phyloP scores from a whole-genome alignment of 2,329 filamentous ascomycete genomes.

The Macrophomina pseudophaseolina region DNA sequence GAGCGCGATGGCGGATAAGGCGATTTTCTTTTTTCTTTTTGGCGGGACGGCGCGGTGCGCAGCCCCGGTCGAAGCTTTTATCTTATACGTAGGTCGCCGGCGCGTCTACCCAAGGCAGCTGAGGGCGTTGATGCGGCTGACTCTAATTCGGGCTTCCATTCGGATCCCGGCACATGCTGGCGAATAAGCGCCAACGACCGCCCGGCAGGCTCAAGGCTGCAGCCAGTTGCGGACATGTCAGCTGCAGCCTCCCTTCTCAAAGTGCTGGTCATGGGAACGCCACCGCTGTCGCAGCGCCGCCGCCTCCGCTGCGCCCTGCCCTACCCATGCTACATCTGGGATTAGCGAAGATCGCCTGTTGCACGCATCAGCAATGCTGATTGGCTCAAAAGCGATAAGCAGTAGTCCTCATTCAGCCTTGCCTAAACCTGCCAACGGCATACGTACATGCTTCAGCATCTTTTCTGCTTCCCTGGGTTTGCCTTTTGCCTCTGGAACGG shows the following conservation, averaged over 20 bases:
- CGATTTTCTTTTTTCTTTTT: no score
- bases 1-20: background rate
- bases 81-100: background rate
- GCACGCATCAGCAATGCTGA: background rate
- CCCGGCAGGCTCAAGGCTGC: background rate
- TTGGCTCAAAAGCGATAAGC: slow-evolving; percentile 1
- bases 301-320: background rate
- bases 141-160: background rate
- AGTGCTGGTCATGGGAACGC: slow-evolving; percentile 6
- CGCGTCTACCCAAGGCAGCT: background rate
- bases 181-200: background rate
- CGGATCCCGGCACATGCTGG: background rate
- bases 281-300: background rate
- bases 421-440: background rate
- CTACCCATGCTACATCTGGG: background rate
- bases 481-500: slow-evolving; percentile 1
- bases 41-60: slow-evolving; percentile 9
- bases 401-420: background rate
- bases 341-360: background rate
- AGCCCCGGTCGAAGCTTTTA: slow-evolving; percentile 3
- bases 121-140: background rate
- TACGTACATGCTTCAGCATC: background rate
- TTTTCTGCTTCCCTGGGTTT: background rate
- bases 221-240: background rate
- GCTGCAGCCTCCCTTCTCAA: background rate